Evolutionary conservation across 441 rosid genomes (phyloP), one percentile per base, ranked within the genome.

Genomic region (Syzygium malaccense): DNA sequence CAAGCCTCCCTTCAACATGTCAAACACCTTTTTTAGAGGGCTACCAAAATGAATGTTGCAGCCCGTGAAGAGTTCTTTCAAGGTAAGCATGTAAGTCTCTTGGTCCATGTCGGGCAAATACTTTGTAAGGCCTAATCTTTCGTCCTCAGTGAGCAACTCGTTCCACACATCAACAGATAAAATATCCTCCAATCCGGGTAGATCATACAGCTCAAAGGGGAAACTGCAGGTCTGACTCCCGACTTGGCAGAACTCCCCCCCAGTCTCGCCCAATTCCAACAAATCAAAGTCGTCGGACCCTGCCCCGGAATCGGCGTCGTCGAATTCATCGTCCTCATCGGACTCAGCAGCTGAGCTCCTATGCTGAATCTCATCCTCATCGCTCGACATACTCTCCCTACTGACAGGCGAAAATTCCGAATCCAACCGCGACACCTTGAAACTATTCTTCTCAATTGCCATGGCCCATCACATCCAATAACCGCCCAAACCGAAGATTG

Each of bases 271-370:
- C 80, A 98, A 90, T 91, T 98, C 99, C 90, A 98, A 94, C 93
- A 98, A 94, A 93, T 98, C 99, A 90, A 95, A 98, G 90, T 98
- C 99, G 89, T 98, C 99, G 12, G 99, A 98, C 86, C 99, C 99
- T 1, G 98, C 99, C 84, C 99, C 99, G 0, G 99, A 98, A 93
- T 98, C 99, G 11, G 96, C 98, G 89, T 97, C 99, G 90, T 94
- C 97, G 62, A 95, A 97, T 53, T 94, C 98, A 88, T 93, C 99
- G 86, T 95, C 98, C 57, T 95, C 99, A 86, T 95, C 98, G 14
- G 94, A 96, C 92, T 94, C 97, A 86, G 94, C 94, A 8, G 91
- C 96, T 18, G 95, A 90, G 90, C 89, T 91, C 87, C 93, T 92
- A 71, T 91, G 93, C 86, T 91, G 96, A 84, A 93, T 92, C 92